Base-by-base conservation (phyloP, 2,329 filamentous ascomycete species). In the Alternaria arborescens region DNA sequence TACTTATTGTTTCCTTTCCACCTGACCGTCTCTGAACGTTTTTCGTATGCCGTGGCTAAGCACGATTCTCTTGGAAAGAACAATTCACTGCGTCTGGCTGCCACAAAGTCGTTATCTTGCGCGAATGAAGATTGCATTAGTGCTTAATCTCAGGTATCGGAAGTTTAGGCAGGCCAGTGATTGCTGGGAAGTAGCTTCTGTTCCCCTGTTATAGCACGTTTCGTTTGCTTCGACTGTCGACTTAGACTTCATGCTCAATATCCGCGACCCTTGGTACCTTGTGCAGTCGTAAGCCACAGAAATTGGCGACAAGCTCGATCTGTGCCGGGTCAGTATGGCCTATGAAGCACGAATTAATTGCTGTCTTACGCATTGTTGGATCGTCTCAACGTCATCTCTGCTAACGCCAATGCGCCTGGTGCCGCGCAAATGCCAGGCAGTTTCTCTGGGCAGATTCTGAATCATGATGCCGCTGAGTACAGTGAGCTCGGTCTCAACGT, bases 391-490 rank as follows among this genome's bases (percentile, higher is more conserved):
- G 58, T 85, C 82, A 11, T 79, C 79, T 22, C 69, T 72, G 10
- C 76, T 80, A 0, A 85, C 80, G 0, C 84, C 84, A 30, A 86
- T 78, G 36, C 84, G 71, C 40, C 84, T 71, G 0, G 78, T 81
- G 1, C 84, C 84, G 30, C 83, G 73, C 32, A 86, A 78, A 73
- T 88, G 86, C 85, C 86, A 88, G 16, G 79, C 81, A 2, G 85
- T 85, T 70, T 86, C 83, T 1, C 78, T 74, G 0, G 74, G 75
- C 18, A 88, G 69, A 58, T 88, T 87, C 69, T 88, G 86, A 6
- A 84, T 84, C 83, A 87, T 85, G 57, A 88, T 87, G 1, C 82
- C 83, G 3, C 81, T 75, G 3, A 87, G 72, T 1, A 86, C 84
- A 1, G 86, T 81, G 8, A 88, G 73, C 66, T 88, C 83, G 1